Base-by-base conservation (phyloP, 2,329 filamentous ascomycete genomes). In the Alternaria rosae region DNA sequence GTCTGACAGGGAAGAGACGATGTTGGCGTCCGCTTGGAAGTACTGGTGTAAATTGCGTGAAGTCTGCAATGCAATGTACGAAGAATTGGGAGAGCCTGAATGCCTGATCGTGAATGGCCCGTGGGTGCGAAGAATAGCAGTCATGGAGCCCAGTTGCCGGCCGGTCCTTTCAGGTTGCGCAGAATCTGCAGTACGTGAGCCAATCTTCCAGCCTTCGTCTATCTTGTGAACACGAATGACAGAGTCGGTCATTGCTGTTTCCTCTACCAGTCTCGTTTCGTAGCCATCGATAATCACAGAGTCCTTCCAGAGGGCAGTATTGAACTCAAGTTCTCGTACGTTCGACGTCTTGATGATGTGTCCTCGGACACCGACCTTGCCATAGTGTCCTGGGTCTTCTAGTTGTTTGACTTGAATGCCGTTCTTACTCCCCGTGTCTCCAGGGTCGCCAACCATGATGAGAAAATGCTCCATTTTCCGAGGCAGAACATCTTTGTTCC, bases 41-140 rank as follows among this genome's bases (percentile, higher is more conserved):
- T 88, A 88, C 69, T 88, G 86, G 62, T 84, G 81, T 4, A 88
- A 76, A 66, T 88, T 88, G 30, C 85, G 83, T 25, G 86, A 85
- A 42, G 87, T 80, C 65, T 88, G 86, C 5, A 87, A 69, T 1
- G 85, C 85, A 43, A 84, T 67, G 20, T 74, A 67, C 11, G 69
- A 71, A 8, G 72, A 74, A 13, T 76, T 62, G n/a, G 67, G 42
- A 13, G 69, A 58, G 20, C 69, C 78, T 56, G 67, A 57, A 51
- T 73, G 75, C 55, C 75, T 70, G 41, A 88, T 83, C 2, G 75
- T 72, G 58, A 88, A 84, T 2, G 72, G 67, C 10, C 82, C 83
- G 20, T 72, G 68, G 1, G 82, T 83, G 55, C 84, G 82, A 25
- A 88, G 73, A 28, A 88, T 83, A 13, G 86, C 82, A 61, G 86